Conservation (phyloP, 345 rosid genomes). For the Euphorbia tirucalli region DNA sequence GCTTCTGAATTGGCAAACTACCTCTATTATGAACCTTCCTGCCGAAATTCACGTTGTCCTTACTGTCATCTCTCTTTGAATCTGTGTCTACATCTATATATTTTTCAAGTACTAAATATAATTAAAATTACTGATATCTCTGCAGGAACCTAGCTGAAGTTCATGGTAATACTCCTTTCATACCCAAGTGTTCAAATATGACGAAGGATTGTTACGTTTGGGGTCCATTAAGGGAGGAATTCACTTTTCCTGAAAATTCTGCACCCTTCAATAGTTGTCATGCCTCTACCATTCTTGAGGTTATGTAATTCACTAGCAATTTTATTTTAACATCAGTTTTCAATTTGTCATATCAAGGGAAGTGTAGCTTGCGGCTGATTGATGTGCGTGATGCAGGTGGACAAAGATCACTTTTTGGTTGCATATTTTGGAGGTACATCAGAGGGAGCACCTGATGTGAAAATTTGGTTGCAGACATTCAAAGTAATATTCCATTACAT, state of each 20-base stretch:
- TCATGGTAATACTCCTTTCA: constrained; percentile 1
- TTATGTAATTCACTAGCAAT: constrained; percentile 19
- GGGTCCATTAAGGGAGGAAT: constrained; percentile 46
- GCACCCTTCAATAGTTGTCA: constrained; percentile 86
- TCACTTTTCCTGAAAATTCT: constrained; percentile 62
- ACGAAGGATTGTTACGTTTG: constrained; percentile 28
- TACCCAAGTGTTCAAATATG: constrained; percentile 24
- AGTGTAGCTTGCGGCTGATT: constrained; percentile 9
- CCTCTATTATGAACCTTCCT: not conserved
- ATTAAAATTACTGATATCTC: not conserved
- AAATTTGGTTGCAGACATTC: constrained; percentile 63
- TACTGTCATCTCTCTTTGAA: not conserved
- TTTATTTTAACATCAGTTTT: not conserved
- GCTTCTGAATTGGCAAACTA: not conserved
- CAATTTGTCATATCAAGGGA: not conserved
- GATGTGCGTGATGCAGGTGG: constrained; percentile 45
- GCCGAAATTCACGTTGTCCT: not conserved
- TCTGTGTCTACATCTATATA: not conserved
- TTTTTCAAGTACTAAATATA: not conserved
- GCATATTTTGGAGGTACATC: constrained; percentile 65
- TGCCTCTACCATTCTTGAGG: constrained; percentile 90
- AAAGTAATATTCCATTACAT: constrained; percentile 37
- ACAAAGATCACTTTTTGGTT: constrained; percentile 60
- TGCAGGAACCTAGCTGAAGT: constrained; percentile 28
- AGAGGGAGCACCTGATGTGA: constrained; percentile 68